Conservation (phyloP, 2,329 filamentous ascomycete genomes). For the Aurifilum marmelostoma region DNA sequence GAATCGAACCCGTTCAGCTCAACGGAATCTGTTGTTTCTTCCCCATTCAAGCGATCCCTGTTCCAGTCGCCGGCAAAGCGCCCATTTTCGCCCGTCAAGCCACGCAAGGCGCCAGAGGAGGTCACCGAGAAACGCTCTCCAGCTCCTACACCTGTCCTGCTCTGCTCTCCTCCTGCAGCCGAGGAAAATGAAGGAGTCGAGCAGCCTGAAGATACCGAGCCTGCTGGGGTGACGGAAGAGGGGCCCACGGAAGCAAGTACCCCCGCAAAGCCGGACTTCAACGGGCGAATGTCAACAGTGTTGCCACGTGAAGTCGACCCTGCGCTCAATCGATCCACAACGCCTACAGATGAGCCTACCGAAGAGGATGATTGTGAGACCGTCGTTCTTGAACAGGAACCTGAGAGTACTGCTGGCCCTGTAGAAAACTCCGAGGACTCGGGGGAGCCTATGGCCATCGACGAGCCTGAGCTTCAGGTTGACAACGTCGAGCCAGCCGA, state of each 20-base stretch:
- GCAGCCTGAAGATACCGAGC: not conserved
- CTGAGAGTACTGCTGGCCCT: constrained; percentile 6
- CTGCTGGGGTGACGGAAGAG: constrained; percentile 1
- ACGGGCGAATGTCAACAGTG: constrained; percentile 30
- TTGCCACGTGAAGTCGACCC: constrained; percentile 39
- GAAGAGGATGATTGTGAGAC: constrained; percentile 31
- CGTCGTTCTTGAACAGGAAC: constrained; percentile 30
- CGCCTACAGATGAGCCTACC: constrained; percentile 4
- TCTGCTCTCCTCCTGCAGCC: constrained; percentile 14
- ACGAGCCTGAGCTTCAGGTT: constrained; percentile 37
- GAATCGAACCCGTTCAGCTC: constrained; percentile 36
- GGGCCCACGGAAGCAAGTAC: constrained; percentile 20
- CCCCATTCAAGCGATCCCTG: constrained; percentile 51
- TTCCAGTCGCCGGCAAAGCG: constrained; percentile 49
- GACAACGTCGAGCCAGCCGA: constrained; percentile 24
- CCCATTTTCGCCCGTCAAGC: constrained; percentile 41
- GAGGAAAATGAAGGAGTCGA: constrained; percentile 12
- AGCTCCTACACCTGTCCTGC: constrained; percentile 20
- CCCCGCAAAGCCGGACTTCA: constrained; percentile 1
- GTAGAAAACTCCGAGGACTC: constrained; percentile 9
- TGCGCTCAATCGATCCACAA: constrained; percentile 28
- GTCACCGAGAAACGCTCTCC: constrained; percentile 29
- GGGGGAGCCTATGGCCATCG: constrained; percentile 34
- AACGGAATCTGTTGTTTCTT: constrained; percentile 37
- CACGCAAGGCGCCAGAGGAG: constrained; percentile 39